phyloP scores from a whole-genome alignment of 495 filamentous ascomycete species.

The Neurospora intermedia region DNA sequence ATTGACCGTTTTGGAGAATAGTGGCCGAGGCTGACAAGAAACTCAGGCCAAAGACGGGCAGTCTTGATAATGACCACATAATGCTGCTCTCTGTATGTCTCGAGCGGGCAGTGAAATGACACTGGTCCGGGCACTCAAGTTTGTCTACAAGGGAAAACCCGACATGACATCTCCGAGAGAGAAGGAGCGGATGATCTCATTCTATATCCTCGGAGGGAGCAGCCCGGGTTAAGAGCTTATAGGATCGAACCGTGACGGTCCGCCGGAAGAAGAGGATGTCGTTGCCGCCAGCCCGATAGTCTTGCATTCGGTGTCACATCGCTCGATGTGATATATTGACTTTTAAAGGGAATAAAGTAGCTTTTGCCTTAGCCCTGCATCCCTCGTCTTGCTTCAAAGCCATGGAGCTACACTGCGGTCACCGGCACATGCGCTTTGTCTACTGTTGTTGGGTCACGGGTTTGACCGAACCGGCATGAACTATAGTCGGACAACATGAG shows the following conservation, averaged over 20 bases:
- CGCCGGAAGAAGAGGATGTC: not conserved
- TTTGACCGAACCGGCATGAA: not conserved
- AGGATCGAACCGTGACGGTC: not conserved
- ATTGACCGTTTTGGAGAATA: conserved; percentile 56
- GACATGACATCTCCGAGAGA: not conserved
- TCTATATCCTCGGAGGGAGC: not conserved
- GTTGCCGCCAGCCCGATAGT: not conserved
- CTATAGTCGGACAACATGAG: not conserved
- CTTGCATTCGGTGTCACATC: not conserved
- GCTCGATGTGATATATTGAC: not conserved
- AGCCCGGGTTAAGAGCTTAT: not conserved
- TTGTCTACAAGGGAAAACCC: not conserved
- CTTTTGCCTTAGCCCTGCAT: not conserved
- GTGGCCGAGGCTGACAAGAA: conserved; percentile 25
- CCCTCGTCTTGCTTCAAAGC: not conserved
- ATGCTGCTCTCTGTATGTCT: not conserved
- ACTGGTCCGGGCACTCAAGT: not conserved
- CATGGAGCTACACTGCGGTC: not conserved
- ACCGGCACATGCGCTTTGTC: not conserved
- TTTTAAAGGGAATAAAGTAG: not conserved
- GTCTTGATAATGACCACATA: conserved; percentile 12
- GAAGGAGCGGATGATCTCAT: not conserved
- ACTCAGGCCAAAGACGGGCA: conserved; percentile 19
- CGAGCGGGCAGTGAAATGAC: not conserved
- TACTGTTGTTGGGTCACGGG: not conserved